Evolutionary conservation across 2,329 filamentous ascomycete species (phyloP).

Genomic region (Fusarium sp.): DNA sequence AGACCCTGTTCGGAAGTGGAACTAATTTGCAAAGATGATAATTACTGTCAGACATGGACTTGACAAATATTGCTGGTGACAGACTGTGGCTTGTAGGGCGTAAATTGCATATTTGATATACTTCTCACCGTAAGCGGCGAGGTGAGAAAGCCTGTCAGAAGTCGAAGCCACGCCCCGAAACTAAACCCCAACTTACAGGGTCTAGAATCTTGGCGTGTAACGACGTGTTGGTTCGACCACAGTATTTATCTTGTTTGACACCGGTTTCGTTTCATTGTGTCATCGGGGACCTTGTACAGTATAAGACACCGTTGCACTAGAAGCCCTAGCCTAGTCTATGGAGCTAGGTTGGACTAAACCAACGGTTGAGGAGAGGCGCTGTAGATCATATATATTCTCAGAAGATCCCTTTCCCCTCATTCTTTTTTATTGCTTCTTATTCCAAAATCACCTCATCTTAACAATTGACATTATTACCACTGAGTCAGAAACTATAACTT

Average conservation of each 20-base stretch:
- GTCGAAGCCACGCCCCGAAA: background rate
- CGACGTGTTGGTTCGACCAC: conserved; percentile 2
- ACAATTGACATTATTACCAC: background rate
- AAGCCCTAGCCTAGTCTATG: background rate
- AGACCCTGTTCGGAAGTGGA: background rate
- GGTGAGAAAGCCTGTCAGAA: background rate
- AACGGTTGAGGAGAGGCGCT: background rate
- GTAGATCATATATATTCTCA: background rate
- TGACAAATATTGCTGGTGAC: background rate
- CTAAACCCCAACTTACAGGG: background rate
- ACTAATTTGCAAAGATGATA: background rate
- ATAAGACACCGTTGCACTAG: conserved; percentile 7
- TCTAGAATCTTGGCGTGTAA: background rate
- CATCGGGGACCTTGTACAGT: background rate
- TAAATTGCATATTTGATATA: background rate
- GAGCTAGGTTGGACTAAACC: no score
- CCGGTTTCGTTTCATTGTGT: background rate
- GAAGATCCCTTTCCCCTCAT: conserved; percentile 9
- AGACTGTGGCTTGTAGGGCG: background rate
- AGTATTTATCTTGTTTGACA: background rate
- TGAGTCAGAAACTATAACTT: background rate
- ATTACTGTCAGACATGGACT: background rate
- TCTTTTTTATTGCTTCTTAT: background rate
- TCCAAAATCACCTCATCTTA: background rate
- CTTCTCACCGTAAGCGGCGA: background rate